These are phyloP conservation scores for Chlorella variabilis DNA, from an alignment of 163 green algal species.

Conservation along the genomic window DNA sequence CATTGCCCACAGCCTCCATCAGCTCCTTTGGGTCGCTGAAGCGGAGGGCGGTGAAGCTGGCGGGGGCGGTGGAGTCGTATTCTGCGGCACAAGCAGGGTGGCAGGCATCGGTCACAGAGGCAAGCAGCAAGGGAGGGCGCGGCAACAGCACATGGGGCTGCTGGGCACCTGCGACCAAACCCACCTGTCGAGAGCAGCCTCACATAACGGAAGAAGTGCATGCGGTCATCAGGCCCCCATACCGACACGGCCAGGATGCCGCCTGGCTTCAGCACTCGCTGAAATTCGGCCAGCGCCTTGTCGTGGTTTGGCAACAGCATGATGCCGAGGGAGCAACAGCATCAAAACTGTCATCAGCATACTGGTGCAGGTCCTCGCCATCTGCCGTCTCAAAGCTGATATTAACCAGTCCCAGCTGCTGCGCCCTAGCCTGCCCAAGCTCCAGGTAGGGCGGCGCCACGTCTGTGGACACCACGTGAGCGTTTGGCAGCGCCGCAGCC, in stretches of 20 bases:
- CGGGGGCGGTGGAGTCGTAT: background rate
- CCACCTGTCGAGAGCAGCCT: no score
- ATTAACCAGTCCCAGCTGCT: background rate
- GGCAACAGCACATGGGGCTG: no score
- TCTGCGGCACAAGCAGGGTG: background rate
- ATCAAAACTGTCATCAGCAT: conserved; percentile 4
- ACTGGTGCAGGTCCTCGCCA: conserved; percentile 26
- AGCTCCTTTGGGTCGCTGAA: background rate
- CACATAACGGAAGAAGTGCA: background rate
- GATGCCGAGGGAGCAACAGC: conserved; percentile 25
- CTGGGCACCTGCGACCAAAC: no score
- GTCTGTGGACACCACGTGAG: conserved; percentile 17
- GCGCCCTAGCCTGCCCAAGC: background rate
- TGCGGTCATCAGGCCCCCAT: background rate
- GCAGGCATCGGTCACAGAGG: background rate
- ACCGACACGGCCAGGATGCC: background rate
- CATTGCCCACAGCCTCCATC: background rate
- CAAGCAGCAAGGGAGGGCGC: background rate
- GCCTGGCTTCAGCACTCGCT: conserved; percentile 28
- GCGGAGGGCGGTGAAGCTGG: background rate
- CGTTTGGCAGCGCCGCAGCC: conserved; percentile 11
- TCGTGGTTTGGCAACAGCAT: conserved; percentile 22
- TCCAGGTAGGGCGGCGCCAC: background rate
- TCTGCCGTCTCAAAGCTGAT: conserved; percentile 20
- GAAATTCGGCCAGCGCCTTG: background rate